phyloP scores from a whole-genome alignment of 495 filamentous ascomycete species.

The Massariosphaeria phaeospora region DNA sequence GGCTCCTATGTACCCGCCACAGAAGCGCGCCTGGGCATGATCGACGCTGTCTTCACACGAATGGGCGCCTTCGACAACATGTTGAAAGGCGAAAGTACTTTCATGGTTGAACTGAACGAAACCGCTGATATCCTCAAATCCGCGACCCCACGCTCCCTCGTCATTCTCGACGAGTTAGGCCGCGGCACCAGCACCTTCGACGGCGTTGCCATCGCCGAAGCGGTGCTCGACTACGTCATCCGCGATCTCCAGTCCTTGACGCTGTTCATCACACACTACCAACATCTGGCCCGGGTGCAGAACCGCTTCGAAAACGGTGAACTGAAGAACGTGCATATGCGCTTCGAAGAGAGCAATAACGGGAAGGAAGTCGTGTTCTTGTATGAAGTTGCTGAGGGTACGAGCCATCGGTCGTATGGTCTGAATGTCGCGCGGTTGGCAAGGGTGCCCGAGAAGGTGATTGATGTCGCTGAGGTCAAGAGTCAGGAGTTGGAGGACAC shows the following conservation, averaged over 20 bases:
- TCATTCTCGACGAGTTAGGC: slow-evolving; percentile 94
- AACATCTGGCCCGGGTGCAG: slow-evolving; percentile 69
- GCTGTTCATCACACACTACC: slow-evolving; percentile 97
- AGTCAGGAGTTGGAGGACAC: slow-evolving; percentile 73
- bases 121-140: slow-evolving; percentile 85
- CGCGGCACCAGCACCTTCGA: slow-evolving; percentile 91
- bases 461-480: slow-evolving; percentile 74
- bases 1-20: slow-evolving; percentile 88
- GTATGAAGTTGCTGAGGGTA: slow-evolving; percentile 70
- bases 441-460: slow-evolving; percentile 65
- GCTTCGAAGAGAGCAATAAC: slow-evolving; percentile 51
- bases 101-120: slow-evolving; percentile 96
- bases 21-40: slow-evolving; percentile 67
- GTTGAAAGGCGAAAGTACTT: slow-evolving; percentile 89
- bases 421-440: slow-evolving; percentile 88
- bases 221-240: slow-evolving; percentile 82
- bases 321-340: slow-evolving; percentile 77
- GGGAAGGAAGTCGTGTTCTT: slow-evolving; percentile 46
- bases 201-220: slow-evolving; percentile 91
- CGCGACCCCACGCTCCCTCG: slow-evolving; percentile 72
- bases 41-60: slow-evolving; percentile 89
- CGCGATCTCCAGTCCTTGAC: slow-evolving; percentile 67
- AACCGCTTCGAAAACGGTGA: slow-evolving; percentile 54
- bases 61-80: slow-evolving; percentile 98
- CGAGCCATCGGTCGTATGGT: slow-evolving; percentile 89